Evolutionary conservation across 371 early-diverging fungal species (phyloP), one percentile per base, ranked within the genome.

Genomic region (Mortierella sp.): DNA sequence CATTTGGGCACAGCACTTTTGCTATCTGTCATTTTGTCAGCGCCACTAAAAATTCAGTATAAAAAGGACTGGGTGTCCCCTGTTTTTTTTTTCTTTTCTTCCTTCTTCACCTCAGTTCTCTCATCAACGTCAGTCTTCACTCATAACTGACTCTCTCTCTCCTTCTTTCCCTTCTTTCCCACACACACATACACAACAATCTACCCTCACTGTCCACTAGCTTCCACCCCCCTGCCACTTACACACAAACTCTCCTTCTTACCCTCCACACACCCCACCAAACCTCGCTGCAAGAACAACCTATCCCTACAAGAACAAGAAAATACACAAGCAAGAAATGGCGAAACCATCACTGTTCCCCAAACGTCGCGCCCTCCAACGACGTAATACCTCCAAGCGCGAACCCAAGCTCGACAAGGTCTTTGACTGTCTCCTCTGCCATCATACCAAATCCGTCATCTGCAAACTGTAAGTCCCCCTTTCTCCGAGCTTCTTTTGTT

Each of bases 351-450:
- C 32, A 4, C 51, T 43, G 70, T n/a, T 43, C 35, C n/a, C 48
- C 24, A 38, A 38, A 94, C 93, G 97, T 44, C 93, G 96, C 87
- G 94, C 95, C 88, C 89, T 94, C 21, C 90, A 88, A 65, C 92
- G 90, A 78, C 93, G 93, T 82, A 88, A 91, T 60, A 95, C 94
- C 51, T 18, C 51, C 88, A 88, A 89, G 8, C 93, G 88, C 74
- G 92, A 54, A 38, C 58, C 32, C 21, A 77, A 60, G 35, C 77
- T 97, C 55, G 96, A 95, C 78, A 94, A 91, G 68, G 90, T 91
- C 60, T 97, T 98, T 84, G 91, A 94, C 81, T 98, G 98, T 79
- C 88, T 96, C 27, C 95, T 93, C 85, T 98, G 97, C 90, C 92
- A 93, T 79, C 96, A 97, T 80, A 96, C 96, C 70, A 91, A 93